A percentile compares a stretch with the other conserved stretches of the same genome.
Evolutionary conservation across 148 eudicot genomes (phyloP).

Genomic region (Mesembryanthemum crystallinum): DNA sequence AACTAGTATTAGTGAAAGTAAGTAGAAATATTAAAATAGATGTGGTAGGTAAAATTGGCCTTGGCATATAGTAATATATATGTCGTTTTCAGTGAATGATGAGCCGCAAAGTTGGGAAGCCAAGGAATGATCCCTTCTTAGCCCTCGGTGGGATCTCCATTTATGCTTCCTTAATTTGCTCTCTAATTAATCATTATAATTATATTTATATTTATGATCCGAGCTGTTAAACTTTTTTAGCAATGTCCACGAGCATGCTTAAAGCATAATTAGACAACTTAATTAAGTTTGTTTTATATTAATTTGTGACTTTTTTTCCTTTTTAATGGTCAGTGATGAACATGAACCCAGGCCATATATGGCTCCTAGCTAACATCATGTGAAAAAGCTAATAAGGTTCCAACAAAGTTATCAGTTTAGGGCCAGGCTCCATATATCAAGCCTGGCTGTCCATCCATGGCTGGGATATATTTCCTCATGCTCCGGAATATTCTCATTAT

Average conservation of each 20-base stretch:
- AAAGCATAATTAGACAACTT: too few species aligned
- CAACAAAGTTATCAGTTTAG: neutral
- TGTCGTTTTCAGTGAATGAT: conserved; percentile 24
- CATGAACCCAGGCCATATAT: neutral
- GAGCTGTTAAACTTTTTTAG: too few species aligned
- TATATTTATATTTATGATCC: too few species aligned
- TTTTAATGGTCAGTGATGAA: neutral
- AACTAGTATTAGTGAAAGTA: too few species aligned
- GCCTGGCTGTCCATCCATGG: conserved; percentile 17
- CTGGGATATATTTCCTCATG: conserved; percentile 21
- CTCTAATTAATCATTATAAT: neutral
- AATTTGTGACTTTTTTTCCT: too few species aligned
- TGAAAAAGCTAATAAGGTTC: neutral
- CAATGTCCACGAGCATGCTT: too few species aligned
- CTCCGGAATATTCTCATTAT: conserved; percentile 22
- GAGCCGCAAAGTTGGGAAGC: conserved; percentile 28
- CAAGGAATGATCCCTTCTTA: neutral
- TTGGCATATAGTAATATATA: too few species aligned
- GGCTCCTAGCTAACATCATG: neutral
- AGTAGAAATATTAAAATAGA: too few species aligned
- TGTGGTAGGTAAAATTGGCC: too few species aligned
- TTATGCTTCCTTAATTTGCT: neutral
- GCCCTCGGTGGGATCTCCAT: conserved; percentile 3
- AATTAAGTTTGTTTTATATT: too few species aligned
- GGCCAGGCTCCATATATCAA: neutral